Base-by-base conservation (phyloP, 2,329 filamentous ascomycete genomes). In the Aspergillus luchuensis region DNA sequence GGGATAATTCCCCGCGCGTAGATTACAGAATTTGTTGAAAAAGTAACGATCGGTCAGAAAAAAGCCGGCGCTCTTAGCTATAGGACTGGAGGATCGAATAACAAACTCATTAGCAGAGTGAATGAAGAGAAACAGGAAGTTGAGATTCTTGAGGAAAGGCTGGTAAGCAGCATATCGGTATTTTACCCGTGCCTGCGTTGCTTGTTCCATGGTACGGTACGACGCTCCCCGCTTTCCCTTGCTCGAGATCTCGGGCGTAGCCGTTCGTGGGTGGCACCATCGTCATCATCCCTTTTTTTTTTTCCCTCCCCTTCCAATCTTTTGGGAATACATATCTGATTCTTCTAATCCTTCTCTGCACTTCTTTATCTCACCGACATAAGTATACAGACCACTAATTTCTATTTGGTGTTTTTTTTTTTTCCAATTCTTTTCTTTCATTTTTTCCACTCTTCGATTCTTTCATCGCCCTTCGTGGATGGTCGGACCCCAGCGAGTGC, bases 201-300 rank as follows among this genome's bases (percentile, higher is more conserved):
- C 59, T 64, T 66, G 63, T 67, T 64, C 65, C 64, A 67, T 64
- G 60, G 66, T 65, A 65, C 65, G 57, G 33, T 63, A 57, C 56
- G 59, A 64, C 55, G 60, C 59, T 69, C 64, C 63, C 66, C 67
- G 64, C 66, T 65, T 65, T 67, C 63, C 60, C 65, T 66, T 65
- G 61, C 63, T 69, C 56, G 58, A 67, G 67, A 69, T 69, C 67
- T 69, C 67, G 66, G 66, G 66, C 66, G 59, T 59, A 67, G 64
- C 66, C 66, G 65, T 63, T 59, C 55, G 53, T 60, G 60, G 62
- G 64, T 67, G 65, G 61, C 66, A 66, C 62, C 63, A 65, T 65
- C 52, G 59, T 61, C 53, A 57, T 57, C 57, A 62, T 57, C 58
- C 21, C 38, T 19, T n/a, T 43, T 39, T 43, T 30, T 19, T 49